Conservation (phyloP, 2,329 filamentous ascomycete species). For the Pseudogymnoascus sp. region DNA sequence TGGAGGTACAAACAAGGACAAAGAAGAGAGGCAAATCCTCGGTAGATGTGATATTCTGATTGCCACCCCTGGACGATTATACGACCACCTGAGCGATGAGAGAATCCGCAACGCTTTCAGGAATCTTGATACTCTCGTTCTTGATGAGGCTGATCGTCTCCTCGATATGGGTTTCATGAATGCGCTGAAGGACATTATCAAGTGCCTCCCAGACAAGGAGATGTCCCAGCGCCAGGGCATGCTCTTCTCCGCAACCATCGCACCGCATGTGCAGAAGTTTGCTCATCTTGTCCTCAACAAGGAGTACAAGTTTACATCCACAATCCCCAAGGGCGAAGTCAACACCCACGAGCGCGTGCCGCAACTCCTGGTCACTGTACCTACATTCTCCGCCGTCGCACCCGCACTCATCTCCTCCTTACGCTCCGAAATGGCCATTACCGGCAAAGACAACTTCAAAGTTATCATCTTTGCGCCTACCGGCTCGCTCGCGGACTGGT, state of each 20-base stretch:
- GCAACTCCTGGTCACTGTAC: conserved; percentile 63
- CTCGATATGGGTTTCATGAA: conserved; percentile 81
- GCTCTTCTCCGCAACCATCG: conserved; percentile 91
- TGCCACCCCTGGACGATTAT: conserved; percentile 78
- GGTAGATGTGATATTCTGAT: conserved; percentile 72
- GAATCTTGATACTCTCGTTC: conserved; percentile 81
- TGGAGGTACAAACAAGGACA: conserved; percentile 73
- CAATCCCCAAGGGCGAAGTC: conserved; percentile 71
- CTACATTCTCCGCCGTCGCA: conserved; percentile 65
- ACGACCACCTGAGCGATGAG: conserved; percentile 63
- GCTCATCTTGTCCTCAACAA: conserved; percentile 70
- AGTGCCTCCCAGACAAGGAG: conserved; percentile 51
- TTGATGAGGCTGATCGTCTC: conserved; percentile 98
- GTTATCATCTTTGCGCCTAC: conserved; percentile 90
- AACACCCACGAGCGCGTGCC: conserved; percentile 81
- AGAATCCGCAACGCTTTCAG: conserved; percentile 23
- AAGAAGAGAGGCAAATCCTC: conserved; percentile 60
- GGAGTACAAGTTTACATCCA: conserved; percentile 83
- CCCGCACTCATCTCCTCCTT: conserved; percentile 72
- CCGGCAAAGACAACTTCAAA: conserved; percentile 59
- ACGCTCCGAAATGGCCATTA: conserved; percentile 46
- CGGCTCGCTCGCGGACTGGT: conserved; percentile 62
- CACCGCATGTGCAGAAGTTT: conserved; percentile 69
- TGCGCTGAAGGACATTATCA: conserved; percentile 54
- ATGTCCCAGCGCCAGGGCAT: conserved; percentile 75